Evolutionary conservation across 1,139 yeast genomes (phyloP), one percentile per base, ranked within the genome.

Genomic region (Meyerozyma elateridarum): DNA sequence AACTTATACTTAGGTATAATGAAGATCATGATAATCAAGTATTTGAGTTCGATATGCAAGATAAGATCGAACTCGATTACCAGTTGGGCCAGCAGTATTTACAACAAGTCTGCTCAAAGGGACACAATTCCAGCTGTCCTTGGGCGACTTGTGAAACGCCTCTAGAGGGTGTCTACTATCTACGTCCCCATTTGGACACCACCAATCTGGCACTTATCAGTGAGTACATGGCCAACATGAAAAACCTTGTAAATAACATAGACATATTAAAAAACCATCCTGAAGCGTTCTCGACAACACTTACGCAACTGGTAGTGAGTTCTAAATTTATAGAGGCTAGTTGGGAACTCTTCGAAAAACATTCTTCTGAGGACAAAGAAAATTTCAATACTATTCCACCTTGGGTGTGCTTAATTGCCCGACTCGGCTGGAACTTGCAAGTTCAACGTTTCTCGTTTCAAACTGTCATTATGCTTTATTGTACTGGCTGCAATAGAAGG

Each of bases 71-170:
- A 8, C 45, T 65, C 22, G 55, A 64, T 32, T 26, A 19, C 6
- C 39, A 50, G 13, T 46, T 66, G 27, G 45, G 42, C 15, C 35
- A 41, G 3, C 51, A 46, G 19, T 66, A 65, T 38, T 24, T 49
- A 8, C 33, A 41, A 8, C 61, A 54, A 31, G 42, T 66, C 8
- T 39, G 36, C 22, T 29, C 30, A 2, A 25, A 37, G 4, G 70
- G 58, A 4, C 73, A 67, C 38, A 44, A 49, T 5, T 12, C 34
- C 0, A 48, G 50, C 26, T 67, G 73, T 33, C 53, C 64, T 1
- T 66, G 73, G 73, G 44, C 54, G 20, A 52, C 49, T 33, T 56
- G 62, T 28, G 65, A 58, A 36, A 56, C 65, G 17, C 68, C 71
- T 0, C 30, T 55, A 5, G 51, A 51, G 8, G 64, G 62, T 8